Evolutionary conservation across 208 protist species (phyloP).

Genomic region (Trypanosoma conorhini): DNA sequence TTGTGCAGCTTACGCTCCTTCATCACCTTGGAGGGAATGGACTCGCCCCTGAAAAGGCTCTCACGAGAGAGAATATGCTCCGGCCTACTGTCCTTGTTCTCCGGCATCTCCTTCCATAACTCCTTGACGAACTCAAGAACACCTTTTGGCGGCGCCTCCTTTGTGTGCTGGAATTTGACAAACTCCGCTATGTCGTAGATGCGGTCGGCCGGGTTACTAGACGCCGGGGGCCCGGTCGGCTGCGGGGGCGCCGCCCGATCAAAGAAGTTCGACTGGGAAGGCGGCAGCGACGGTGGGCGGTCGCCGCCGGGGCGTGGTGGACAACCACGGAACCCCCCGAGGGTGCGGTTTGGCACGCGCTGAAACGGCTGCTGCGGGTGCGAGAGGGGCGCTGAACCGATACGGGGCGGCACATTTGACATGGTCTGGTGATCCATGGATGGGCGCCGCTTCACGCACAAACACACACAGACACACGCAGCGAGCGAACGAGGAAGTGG

Average conservation of each 20-base stretch:
- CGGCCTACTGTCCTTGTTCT: slow-evolving; percentile 56
- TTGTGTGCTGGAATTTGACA: slow-evolving; percentile 40
- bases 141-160: slow-evolving; percentile 36
- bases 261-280: slow-evolving; percentile 17
- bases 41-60: slow-evolving; percentile 63
- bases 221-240: slow-evolving; percentile 11
- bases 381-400: slow-evolving; percentile 23
- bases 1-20: slow-evolving; percentile 78
- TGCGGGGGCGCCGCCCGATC: slow-evolving; percentile 13
- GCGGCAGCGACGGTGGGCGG: not conserved
- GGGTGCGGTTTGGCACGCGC: slow-evolving; percentile 3
- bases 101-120: slow-evolving; percentile 80
- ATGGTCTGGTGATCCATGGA: slow-evolving; percentile 23
- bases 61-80: slow-evolving; percentile 70
- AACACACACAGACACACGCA: slow-evolving; percentile 1
- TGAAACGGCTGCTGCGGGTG: slow-evolving; percentile 15
- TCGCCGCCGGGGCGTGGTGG: slow-evolving; percentile 6
- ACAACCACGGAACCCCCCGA: not conserved
- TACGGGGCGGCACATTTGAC: slow-evolving; percentile 17
- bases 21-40: slow-evolving; percentile 69
- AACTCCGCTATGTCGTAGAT: slow-evolving; percentile 71
- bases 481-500: slow-evolving; percentile 1
- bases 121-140: slow-evolving; percentile 53
- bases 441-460: not conserved
- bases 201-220: slow-evolving; percentile 55